Evolutionary conservation across 202 grass and related monocot species (phyloP), one percentile per base, ranked within the genome.

Genomic region (Sporobolus alterniflorus): DNA sequence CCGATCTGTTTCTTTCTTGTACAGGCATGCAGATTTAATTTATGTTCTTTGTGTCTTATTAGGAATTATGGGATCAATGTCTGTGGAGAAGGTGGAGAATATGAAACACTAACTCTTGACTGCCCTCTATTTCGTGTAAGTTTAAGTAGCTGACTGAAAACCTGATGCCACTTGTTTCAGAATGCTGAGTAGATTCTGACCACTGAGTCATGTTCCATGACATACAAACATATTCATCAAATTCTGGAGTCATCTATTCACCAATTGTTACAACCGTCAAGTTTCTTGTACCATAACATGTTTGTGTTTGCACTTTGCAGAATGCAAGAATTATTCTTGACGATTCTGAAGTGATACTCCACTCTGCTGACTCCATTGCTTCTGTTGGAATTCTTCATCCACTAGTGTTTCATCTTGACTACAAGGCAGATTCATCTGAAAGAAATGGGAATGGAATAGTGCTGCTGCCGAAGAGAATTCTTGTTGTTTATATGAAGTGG

Each of bases 41-140:
- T 55, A 9, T 74, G 4, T 61, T 47, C 50, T 89, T 30, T 81
- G 33, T 65, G 47, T 71, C 85, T 80, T 57, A 57, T 73, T 89
- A 98, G 93, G 88, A 87, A 80, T 92, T 98, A 85, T 91, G 96
- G 93, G 77, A 98, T 98, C 92, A 94, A 98, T 87, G 93, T 98
- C 55, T 98, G 93, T 71, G 93, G 96, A 68, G 96, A 98, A 95
- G 96, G 93, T 85, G 93, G 96, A 88, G 96, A 98, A 88, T 98
- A 98, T 70, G 96, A 98, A 92, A 95, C 96, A 64, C 72, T 98
- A 81, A 98, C 96, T 76, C 96, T 98, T 85, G 93, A 98, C 74
- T 98, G 96, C 91, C 96, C 96, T 87, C 81, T 98, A 17, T 98
- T 98, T 84, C 68, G 56, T 88, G 96, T 98, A 92, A 95, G 90